Conservation (phyloP, 805 yeast species). For the Saccharomycopsis fibuligera region DNA sequence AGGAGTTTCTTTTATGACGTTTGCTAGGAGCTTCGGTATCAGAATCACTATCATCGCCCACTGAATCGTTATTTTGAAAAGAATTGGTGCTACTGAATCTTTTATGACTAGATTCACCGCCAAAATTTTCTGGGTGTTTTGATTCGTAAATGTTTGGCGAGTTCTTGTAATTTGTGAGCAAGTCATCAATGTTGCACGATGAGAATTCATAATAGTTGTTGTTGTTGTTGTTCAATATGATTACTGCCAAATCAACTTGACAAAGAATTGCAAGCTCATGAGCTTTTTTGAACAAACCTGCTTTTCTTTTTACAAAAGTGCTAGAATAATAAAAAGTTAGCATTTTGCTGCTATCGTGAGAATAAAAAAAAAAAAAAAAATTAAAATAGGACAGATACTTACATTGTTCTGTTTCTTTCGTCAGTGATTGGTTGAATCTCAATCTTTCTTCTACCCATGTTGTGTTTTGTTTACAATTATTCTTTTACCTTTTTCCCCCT, state of each 20-base stretch:
- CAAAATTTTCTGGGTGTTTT: constrained; percentile 62
- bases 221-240: constrained; percentile 77
- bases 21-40: constrained; percentile 13
- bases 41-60: constrained; percentile 13
- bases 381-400: not conserved
- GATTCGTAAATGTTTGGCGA: constrained; percentile 41
- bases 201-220: constrained; percentile 76
- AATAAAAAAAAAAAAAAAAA: not conserved
- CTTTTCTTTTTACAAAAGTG: constrained; percentile 90
- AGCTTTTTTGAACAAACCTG: constrained; percentile 76
- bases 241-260: constrained; percentile 87
- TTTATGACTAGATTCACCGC: constrained; percentile 37
- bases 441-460: constrained; percentile 95
- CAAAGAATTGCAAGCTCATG: constrained; percentile 73
- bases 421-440: constrained; percentile 87
- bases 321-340: constrained; percentile 26
- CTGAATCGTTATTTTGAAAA: constrained; percentile 11
- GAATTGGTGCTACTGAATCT: constrained; percentile 19
- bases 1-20: constrained; percentile 21
- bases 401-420: constrained; percentile 74
- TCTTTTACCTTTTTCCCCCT: too few relatives aligned
- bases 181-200: constrained; percentile 54
- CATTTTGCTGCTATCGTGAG: constrained; percentile 1
- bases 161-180: constrained; percentile 37
- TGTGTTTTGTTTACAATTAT: too few relatives aligned